A percentile compares a stretch with the other conserved stretches of the same genome.
phyloP scores from a whole-genome alignment of 2,329 filamentous ascomycete species.

The Aspergillus niger region DNA sequence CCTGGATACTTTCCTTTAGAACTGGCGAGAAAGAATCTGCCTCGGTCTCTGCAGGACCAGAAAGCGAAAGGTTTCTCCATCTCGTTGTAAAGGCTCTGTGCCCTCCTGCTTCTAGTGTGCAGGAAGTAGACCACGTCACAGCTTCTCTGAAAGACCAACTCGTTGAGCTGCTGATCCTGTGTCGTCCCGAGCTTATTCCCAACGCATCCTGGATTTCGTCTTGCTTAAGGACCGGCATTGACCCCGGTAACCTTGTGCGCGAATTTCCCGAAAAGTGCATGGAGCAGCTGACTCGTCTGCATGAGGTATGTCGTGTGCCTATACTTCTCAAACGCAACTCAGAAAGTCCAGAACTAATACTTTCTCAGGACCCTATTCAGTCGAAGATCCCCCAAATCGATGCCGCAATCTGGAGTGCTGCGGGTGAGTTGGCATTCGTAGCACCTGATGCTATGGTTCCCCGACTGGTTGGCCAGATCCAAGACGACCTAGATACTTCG shows the following conservation, averaged over 20 bases:
- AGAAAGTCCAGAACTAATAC: background rate
- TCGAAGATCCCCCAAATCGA: conserved; percentile 47
- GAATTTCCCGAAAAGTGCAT: conserved; percentile 67
- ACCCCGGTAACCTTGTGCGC: conserved; percentile 76
- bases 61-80: conserved; percentile 62
- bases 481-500: conserved; percentile 68
- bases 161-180: conserved; percentile 74
- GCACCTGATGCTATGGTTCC: conserved; percentile 80
- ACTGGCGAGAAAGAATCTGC: conserved; percentile 76
- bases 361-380: conserved; percentile 35
- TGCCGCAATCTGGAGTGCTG: conserved; percentile 76
- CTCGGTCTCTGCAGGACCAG: conserved; percentile 65
- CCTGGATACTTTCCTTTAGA: conserved; percentile 70
- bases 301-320: conserved; percentile 53
- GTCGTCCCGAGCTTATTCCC: conserved; percentile 75
- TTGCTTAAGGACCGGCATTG: conserved; percentile 75
- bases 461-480: conserved; percentile 72
- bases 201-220: conserved; percentile 84
- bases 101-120: conserved; percentile 30
- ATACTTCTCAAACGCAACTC: background rate
- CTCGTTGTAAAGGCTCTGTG: conserved; percentile 53
- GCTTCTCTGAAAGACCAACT: conserved; percentile 68
- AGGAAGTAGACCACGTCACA: conserved; percentile 37
- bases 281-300: conserved; percentile 62
- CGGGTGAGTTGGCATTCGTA: conserved; percentile 90